Percentiles rank a stretch among this genome's conserved stretches.
Evolutionary conservation across 805 yeast species (phyloP).

Genomic region (Yarrowia osloensis): DNA sequence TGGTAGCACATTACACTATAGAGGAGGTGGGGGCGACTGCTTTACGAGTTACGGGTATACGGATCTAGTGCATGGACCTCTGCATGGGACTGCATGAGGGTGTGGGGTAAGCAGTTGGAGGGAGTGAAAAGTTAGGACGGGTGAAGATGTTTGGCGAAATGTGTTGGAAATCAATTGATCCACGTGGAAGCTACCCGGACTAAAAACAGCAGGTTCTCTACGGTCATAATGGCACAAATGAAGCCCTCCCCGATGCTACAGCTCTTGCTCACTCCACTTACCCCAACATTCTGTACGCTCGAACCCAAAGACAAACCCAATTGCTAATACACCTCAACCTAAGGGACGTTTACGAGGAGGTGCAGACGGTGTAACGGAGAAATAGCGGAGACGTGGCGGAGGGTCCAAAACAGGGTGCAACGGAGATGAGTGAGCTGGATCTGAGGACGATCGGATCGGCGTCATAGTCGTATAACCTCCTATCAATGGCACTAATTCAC

Average conservation of each 20-base stretch:
- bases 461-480: too few relatives aligned
- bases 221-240: too few relatives aligned
- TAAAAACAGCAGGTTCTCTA: too few relatives aligned
- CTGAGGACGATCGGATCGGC: too few relatives aligned
- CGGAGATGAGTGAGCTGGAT: background rate
- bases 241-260: too few relatives aligned
- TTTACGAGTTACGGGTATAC: slow-evolving; percentile 8
- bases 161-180: too few relatives aligned
- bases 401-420: background rate
- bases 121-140: too few relatives aligned
- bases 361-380: slow-evolving; percentile 25
- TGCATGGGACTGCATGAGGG: background rate
- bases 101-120: slow-evolving; percentile 1
- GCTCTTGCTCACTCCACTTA: background rate
- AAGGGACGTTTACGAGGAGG: background rate
- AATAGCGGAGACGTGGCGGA: slow-evolving; percentile 1
- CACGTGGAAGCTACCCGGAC: too few relatives aligned
- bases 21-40: background rate
- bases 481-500: background rate
- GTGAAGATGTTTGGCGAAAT: too few relatives aligned
- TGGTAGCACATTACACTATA: background rate
- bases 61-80: slow-evolving; percentile 3
- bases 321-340: slow-evolving; percentile 3
- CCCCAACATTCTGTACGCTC: slow-evolving; percentile 7
- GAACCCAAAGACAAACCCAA: background rate